Evolutionary conservation across 768 basidiomycete genomes (phyloP).

Genomic region (Boletus reticuloceps): DNA sequence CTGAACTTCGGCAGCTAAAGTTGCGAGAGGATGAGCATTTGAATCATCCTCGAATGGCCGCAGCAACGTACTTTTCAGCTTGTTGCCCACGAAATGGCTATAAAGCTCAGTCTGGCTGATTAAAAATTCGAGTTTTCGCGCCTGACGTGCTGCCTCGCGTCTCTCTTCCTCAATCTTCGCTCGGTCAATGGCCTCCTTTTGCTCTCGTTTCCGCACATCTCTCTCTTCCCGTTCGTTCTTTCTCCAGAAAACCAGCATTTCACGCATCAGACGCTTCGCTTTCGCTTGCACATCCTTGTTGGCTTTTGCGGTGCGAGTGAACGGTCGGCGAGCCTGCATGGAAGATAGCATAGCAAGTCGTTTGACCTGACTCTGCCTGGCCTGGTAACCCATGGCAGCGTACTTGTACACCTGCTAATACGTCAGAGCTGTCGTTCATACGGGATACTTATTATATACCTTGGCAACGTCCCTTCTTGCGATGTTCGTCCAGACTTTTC

Average conservation of each 20-base stretch:
- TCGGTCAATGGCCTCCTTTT: slow-evolving; percentile 89
- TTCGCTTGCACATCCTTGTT: slow-evolving; percentile 83
- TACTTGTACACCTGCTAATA: slow-evolving; percentile 72
- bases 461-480: slow-evolving; percentile 82
- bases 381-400: slow-evolving; percentile 61
- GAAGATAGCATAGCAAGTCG: slow-evolving; percentile 74
- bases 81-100: slow-evolving; percentile 98
- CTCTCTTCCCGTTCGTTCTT: slow-evolving; percentile 97
- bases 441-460: slow-evolving; percentile 36
- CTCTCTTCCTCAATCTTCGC: slow-evolving; percentile 89
- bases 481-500: slow-evolving; percentile 89
- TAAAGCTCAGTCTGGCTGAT: slow-evolving; percentile 99
- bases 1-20: slow-evolving; percentile 72
- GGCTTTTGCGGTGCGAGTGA: slow-evolving; percentile 69
- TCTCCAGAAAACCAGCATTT: slow-evolving; percentile 97
- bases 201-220: slow-evolving; percentile 88
- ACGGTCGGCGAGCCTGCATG: slow-evolving; percentile 75
- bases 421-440: slow-evolving; percentile 4
- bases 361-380: slow-evolving; percentile 66
- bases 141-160: slow-evolving; percentile 89
- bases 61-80: slow-evolving; percentile 72
- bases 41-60: slow-evolving; percentile 13
- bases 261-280: slow-evolving; percentile 85
- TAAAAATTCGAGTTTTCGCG: slow-evolving; percentile 95
- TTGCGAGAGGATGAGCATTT: slow-evolving; percentile 12